These are phyloP conservation scores for Dalechampia spathulata DNA, from an alignment of 441 rosid genomes.

Conservation along the genomic window DNA sequence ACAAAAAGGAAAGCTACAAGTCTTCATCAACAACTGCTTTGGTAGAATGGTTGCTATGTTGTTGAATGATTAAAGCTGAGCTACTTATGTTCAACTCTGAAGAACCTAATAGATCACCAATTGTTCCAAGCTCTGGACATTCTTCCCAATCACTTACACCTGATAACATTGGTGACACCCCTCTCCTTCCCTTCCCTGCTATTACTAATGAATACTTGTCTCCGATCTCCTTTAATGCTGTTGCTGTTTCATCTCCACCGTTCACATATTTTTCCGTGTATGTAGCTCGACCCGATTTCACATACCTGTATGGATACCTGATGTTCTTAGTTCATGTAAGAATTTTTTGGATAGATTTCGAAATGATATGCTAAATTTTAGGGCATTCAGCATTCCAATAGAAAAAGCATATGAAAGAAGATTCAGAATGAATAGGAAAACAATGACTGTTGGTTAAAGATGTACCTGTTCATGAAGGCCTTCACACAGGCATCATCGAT, in stretches of 20 bases:
- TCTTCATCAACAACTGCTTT: neutral
- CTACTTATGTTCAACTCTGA: constrained; percentile 42
- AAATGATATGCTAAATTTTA: too few species aligned
- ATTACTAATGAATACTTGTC: constrained; percentile 54
- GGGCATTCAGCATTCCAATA: too few species aligned
- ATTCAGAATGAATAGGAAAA: too few species aligned
- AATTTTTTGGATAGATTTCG: too few species aligned
- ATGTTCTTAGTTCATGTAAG: too few species aligned
- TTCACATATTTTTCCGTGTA: constrained; percentile 50
- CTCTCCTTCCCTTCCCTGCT: constrained; percentile 58
- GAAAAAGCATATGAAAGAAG: too few species aligned
- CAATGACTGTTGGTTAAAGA: too few species aligned
- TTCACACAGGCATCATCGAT: constrained; percentile 39
- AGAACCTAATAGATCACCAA: constrained; percentile 73
- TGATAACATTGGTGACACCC: constrained; percentile 36
- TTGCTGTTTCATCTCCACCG: constrained; percentile 32
- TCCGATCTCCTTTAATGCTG: constrained; percentile 38
- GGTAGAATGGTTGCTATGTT: constrained; percentile 26
- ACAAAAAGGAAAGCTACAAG: too few species aligned
- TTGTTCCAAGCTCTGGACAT: constrained; percentile 68
- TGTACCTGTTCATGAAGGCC: constrained; percentile 48
- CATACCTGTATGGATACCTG: too few species aligned
- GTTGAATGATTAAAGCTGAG: constrained; percentile 68
- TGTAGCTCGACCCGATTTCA: constrained; percentile 44
- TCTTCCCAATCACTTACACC: constrained; percentile 81